phyloP scores from a whole-genome alignment of 106 monocot species.

The Hemerocallis citrina region DNA sequence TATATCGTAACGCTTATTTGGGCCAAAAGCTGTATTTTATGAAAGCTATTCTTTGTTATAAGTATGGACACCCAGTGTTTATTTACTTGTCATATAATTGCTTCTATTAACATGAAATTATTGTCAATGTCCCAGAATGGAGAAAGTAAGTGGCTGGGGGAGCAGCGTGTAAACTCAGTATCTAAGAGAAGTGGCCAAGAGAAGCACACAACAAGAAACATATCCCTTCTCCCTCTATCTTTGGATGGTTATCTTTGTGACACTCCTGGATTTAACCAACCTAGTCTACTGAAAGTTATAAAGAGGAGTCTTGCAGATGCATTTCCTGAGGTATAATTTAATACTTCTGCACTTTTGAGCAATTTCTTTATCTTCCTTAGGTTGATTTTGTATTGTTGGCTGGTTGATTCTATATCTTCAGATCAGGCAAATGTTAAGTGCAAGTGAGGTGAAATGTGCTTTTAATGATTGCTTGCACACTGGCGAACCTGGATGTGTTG shows the following conservation, averaged over 20 bases:
- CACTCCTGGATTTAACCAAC: slow-evolving; percentile 94
- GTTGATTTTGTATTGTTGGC: neutral
- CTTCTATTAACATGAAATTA: too few relatives aligned
- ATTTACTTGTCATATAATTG: too few relatives aligned
- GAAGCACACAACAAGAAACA: slow-evolving; percentile 90
- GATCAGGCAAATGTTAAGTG: slow-evolving; percentile 54
- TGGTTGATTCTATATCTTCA: slow-evolving; percentile 24
- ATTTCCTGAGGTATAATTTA: slow-evolving; percentile 77
- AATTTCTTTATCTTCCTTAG: neutral
- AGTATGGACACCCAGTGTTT: too few relatives aligned
- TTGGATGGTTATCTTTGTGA: slow-evolving; percentile 85
- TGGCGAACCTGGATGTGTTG: slow-evolving; percentile 84
- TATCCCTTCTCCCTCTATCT: slow-evolving; percentile 79
- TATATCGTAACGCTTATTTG: too few relatives aligned
- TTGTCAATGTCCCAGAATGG: slow-evolving; percentile 27
- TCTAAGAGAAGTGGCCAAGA: slow-evolving; percentile 87
- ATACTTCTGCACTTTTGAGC: too few relatives aligned
- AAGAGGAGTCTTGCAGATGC: slow-evolving; percentile 60
- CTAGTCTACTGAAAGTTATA: slow-evolving; percentile 73
- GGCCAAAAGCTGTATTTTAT: too few relatives aligned
- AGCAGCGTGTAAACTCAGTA: slow-evolving; percentile 76
- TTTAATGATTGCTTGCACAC: slow-evolving; percentile 88
- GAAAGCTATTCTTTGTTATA: too few relatives aligned
- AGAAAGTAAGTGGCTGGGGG: slow-evolving; percentile 67
- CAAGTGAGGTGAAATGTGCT: slow-evolving; percentile 42